A percentile compares a stretch with the other conserved stretches of the same genome.
These are phyloP conservation scores for Zygoascus flipseniorum DNA, from an alignment of 805 yeast genomes.

Conservation along the genomic window DNA sequence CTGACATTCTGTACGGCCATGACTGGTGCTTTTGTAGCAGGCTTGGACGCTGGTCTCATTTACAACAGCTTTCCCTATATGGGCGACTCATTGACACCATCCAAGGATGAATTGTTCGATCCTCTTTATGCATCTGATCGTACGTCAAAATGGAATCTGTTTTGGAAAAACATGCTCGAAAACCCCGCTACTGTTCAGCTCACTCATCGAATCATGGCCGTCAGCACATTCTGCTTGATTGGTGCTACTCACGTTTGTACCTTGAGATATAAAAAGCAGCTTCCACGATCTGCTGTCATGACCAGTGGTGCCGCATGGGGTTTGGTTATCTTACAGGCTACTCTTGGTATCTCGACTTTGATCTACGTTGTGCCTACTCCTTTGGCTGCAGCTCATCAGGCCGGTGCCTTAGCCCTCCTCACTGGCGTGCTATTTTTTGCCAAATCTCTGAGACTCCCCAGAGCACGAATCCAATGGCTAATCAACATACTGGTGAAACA, in stretches of 20 bases:
- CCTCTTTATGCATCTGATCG: slow-evolving; percentile 62
- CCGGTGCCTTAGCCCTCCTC: slow-evolving; percentile 85
- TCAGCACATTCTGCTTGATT: slow-evolving; percentile 65
- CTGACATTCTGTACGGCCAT: slow-evolving; percentile 83
- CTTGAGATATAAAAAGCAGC: slow-evolving; percentile 41
- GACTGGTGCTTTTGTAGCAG: slow-evolving; percentile 98
- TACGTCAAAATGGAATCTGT: slow-evolving; percentile 28
- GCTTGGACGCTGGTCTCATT: slow-evolving; percentile 93
- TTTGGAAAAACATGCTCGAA: slow-evolving; percentile 91
- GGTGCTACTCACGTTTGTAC: slow-evolving; percentile 66
- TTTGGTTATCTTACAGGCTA: slow-evolving; percentile 70
- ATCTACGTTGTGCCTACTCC: slow-evolving; percentile 86
- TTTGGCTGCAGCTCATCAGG: slow-evolving; percentile 92
- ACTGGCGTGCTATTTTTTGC: slow-evolving; percentile 66
- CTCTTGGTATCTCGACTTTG: slow-evolving; percentile 79
- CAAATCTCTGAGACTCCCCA: slow-evolving; percentile 51
- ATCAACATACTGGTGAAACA: slow-evolving; percentile 9
- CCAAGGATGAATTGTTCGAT: slow-evolving; percentile 67
- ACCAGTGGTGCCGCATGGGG: slow-evolving; percentile 70
- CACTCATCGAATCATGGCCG: slow-evolving; percentile 79
- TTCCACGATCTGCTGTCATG: slow-evolving; percentile 50
- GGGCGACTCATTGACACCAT: slow-evolving; percentile 73
- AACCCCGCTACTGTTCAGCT: slow-evolving; percentile 95
- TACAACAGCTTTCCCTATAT: slow-evolving; percentile 94
- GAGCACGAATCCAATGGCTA: slow-evolving; percentile 21